Evolutionary conservation across 2,329 filamentous ascomycete genomes (phyloP), one percentile per base, ranked within the genome.

Genomic region (Ascosphaera acerosa): DNA sequence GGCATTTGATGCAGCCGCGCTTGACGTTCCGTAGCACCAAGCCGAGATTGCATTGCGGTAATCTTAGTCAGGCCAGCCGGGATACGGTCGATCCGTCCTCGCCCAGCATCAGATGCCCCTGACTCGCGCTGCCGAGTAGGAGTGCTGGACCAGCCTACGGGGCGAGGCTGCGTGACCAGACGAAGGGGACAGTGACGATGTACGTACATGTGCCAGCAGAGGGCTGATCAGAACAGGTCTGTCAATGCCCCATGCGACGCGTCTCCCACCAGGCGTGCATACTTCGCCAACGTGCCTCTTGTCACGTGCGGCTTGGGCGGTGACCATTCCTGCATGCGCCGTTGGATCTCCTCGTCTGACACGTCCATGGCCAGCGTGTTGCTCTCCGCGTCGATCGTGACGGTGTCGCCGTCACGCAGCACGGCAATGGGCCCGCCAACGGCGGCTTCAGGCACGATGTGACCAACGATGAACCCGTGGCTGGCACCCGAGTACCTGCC

Each of bases 391-490:
- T 90, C 77, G 36, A 90, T 89, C 30, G 70, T 67, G 40, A 90
- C 74, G 35, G 61, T 61, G 47, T 90, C 80, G 16, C 80, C 80
- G 41, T 90, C 72, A 41, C 64, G 51, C n/a, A 87, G 74, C 7
- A 90, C 61, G 10, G 66, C 80, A 37, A 90, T 87, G 2, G 80
- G 80, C 0, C 80, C 80, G 31, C 80, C 80, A 40, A 76, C 76
- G 46, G 77, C 72, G 6, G 80, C 80, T 55, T 90, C 80, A 16
- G 80, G 80, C 25, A 82, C 77, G 37, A 90, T 75, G 53, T 92
- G 82, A 1, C 84, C 84, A 10, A 94, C 78, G 44, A 91, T 87
- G 51, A 91, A 91, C 0, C 81, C 81, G 49, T 92, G 82, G 33
- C 66, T 76, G 2, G 81, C 80, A 35, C 80, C 80, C 6, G 49